Evolutionary conservation across 805 yeast species (phyloP).

Genomic region (Wickerhamiella brachini): DNA sequence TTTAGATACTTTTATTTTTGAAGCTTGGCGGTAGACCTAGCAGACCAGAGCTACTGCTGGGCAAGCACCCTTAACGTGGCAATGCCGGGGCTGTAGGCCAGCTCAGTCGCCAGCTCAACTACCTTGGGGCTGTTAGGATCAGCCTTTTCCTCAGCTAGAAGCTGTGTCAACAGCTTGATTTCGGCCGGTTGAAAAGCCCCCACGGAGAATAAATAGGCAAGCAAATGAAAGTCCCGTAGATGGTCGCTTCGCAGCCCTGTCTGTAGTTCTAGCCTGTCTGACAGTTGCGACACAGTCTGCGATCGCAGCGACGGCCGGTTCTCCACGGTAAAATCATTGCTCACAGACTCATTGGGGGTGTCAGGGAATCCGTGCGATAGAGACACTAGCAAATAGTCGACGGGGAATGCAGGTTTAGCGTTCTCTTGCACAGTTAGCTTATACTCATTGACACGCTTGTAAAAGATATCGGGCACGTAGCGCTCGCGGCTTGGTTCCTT

Average conservation of each 20-base stretch:
- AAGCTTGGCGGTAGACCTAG: too few species aligned
- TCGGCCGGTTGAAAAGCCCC: constrained; percentile 49
- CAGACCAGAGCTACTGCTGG: too few species aligned
- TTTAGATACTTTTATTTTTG: too few species aligned
- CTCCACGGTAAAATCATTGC: constrained; percentile 50
- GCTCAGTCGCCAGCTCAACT: constrained; percentile 8
- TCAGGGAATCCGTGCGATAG: constrained; percentile 88
- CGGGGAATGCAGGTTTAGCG: constrained; percentile 86
- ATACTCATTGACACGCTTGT: constrained; percentile 74
- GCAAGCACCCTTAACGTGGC: constrained; percentile 15
- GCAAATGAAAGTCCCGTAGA: constrained; percentile 63
- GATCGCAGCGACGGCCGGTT: constrained; percentile 64
- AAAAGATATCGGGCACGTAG: constrained; percentile 91
- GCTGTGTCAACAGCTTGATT: constrained; percentile 31
- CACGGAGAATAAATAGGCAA: constrained; percentile 42
- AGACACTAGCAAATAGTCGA: constrained; percentile 76
- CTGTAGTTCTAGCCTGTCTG: constrained; percentile 33
- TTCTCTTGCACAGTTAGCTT: constrained; percentile 74
- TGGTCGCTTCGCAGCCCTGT: constrained; percentile 11
- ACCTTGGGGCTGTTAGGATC: constrained; percentile 36
- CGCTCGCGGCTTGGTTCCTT: constrained; percentile 58
- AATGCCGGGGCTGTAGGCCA: constrained; percentile 13
- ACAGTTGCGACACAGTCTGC: constrained; percentile 49
- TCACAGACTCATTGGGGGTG: constrained; percentile 21
- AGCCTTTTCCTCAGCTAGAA: constrained; percentile 2